Percentiles rank a stretch among this genome's conserved stretches.
Conservation (phyloP, 2,329 filamentous ascomycete genomes). For the Orbilia oligospora region DNA sequence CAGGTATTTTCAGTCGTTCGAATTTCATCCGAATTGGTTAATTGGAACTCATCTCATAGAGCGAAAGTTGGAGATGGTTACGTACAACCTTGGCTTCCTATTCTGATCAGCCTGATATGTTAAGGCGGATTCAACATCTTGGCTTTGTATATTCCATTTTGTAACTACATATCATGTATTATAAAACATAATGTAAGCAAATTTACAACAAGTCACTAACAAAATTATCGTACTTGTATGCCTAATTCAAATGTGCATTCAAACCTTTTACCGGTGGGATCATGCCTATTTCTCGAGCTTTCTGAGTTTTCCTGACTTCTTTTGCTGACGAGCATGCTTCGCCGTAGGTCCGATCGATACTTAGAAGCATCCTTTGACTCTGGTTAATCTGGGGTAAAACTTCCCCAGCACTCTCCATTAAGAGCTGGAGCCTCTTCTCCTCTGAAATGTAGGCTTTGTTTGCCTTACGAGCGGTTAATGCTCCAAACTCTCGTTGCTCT, state of each 20-base stretch:
- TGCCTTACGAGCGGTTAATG: slow-evolving; percentile 16
- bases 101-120: slow-evolving; percentile 40
- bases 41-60: background rate
- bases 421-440: slow-evolving; percentile 14
- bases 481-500: slow-evolving; percentile 38
- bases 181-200: background rate
- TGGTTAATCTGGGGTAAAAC: slow-evolving; percentile 32
- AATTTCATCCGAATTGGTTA: slow-evolving; percentile 34
- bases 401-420: slow-evolving; percentile 20
- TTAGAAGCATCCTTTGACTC: slow-evolving; percentile 29
- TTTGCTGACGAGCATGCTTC: background rate
- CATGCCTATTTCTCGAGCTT: background rate
- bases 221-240: background rate
- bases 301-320: background rate
- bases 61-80: slow-evolving; percentile 19
- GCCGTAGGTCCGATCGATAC: slow-evolving; percentile 8
- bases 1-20: slow-evolving; percentile 28
- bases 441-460: slow-evolving; percentile 25
- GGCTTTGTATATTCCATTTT: background rate
- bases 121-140: background rate
- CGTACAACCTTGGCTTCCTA: slow-evolving; percentile 21
- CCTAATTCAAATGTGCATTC: background rate
- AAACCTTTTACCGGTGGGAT: background rate
- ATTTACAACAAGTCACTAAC: background rate
- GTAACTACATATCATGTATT: background rate